These are phyloP conservation scores for Paraphoma sp. DNA, from an alignment of 2,329 filamentous ascomycete genomes.

Conservation along the genomic window DNA sequence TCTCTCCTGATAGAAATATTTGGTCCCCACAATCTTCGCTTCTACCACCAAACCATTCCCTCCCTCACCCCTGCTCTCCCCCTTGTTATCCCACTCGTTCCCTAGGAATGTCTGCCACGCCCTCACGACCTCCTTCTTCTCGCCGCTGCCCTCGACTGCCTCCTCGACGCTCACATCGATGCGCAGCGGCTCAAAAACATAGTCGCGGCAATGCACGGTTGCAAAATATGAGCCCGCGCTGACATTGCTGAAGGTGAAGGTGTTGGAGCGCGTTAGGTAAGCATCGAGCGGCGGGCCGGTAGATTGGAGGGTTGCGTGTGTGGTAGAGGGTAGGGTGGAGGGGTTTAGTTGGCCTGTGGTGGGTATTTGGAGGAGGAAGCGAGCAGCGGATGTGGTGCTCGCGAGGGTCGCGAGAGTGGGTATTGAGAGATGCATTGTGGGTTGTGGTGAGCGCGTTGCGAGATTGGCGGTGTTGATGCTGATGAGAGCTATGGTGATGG, in stretches of 20 bases:
- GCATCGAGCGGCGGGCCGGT: slow-evolving; percentile 59
- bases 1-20: slow-evolving; percentile 79
- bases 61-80: slow-evolving; percentile 62
- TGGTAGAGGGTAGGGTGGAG: slow-evolving; percentile 60
- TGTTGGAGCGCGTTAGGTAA: slow-evolving; percentile 71
- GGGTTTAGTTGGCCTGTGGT: slow-evolving; percentile 52
- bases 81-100: slow-evolving; percentile 89
- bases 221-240: slow-evolving; percentile 78
- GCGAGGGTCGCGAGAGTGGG: slow-evolving; percentile 50
- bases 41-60: slow-evolving; percentile 61
- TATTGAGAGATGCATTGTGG: slow-evolving; percentile 43
- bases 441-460: background rate
- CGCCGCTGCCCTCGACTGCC: slow-evolving; percentile 35
- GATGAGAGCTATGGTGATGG: slow-evolving; percentile 6
- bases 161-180: slow-evolving; percentile 68
- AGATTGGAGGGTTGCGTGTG: slow-evolving; percentile 71
- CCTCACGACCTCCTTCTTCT: slow-evolving; percentile 56
- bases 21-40: slow-evolving; percentile 66
- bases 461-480: slow-evolving; percentile 6
- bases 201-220: slow-evolving; percentile 77
- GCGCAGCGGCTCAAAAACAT: slow-evolving; percentile 78
- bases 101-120: slow-evolving; percentile 88
- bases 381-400: slow-evolving; percentile 50
- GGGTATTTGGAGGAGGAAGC: slow-evolving; percentile 61
- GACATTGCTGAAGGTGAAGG: slow-evolving; percentile 78